Percentiles rank a stretch among this genome's conserved stretches.
Evolutionary conservation across 169 alveolate species (phyloP).

Genomic region (Babesia bigemina): DNA sequence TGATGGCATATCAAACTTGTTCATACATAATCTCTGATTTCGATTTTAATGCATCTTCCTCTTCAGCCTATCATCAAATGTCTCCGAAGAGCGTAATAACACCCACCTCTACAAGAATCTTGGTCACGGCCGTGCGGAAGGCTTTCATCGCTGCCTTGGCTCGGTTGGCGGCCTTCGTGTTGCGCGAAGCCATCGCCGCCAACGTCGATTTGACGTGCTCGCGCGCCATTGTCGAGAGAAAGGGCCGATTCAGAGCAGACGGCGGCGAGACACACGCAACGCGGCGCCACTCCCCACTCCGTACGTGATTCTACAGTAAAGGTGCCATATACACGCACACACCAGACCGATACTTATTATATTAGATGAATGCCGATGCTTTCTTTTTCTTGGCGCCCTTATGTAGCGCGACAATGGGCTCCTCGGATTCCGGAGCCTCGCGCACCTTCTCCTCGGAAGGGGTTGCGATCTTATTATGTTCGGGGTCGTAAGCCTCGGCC

Average conservation of each 20-base stretch:
- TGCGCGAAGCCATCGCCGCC: constrained; percentile 74
- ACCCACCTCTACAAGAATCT: constrained; percentile 40
- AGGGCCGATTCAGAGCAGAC: too few species aligned
- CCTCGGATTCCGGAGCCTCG: neutral
- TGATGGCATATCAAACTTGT: neutral
- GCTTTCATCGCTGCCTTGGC: constrained; percentile 53
- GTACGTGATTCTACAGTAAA: neutral
- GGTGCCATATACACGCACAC: neutral
- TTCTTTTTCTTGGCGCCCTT: constrained; percentile 27
- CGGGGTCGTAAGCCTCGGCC: constrained; percentile 40
- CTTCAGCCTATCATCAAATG: constrained; percentile 11
- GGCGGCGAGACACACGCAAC: neutral
- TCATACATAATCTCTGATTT: neutral
- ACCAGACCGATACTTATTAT: neutral
- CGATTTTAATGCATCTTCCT: neutral
- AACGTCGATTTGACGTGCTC: constrained; percentile 59
- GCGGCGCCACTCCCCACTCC: constrained; percentile 21
- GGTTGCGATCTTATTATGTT: constrained; percentile 5
- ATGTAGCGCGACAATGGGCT: neutral
- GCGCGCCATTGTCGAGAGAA: constrained; percentile 18
- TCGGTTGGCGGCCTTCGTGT: constrained; percentile 67
- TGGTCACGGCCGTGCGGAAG: constrained; percentile 46
- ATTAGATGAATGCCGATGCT: constrained; percentile 9
- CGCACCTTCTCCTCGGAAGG: neutral
- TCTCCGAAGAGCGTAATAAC: neutral